A percentile compares a stretch with the other conserved stretches of the same genome.
Evolutionary conservation across 2,329 filamentous ascomycete species (phyloP).

Genomic region (Fusarium coffeatum): DNA sequence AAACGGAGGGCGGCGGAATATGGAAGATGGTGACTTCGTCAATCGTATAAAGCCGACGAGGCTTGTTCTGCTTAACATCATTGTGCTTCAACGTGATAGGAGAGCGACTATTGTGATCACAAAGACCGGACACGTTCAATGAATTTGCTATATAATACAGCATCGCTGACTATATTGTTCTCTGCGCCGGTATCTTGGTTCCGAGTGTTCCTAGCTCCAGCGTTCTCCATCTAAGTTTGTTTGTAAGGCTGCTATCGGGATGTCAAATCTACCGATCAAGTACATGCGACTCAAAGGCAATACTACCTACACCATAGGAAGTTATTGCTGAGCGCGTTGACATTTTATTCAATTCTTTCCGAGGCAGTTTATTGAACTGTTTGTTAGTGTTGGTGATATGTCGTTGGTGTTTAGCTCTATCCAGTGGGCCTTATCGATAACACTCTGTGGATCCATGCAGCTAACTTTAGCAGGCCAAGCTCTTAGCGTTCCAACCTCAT

Average conservation of each 20-base stretch:
- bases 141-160: fast-evolving
- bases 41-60: too few relatives aligned
- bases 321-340: background rate
- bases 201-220: background rate
- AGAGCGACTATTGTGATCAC: fast-evolving
- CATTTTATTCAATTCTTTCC: background rate
- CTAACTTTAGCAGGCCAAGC: slow-evolving; percentile 12
- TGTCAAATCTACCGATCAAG: too few relatives aligned
- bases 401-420: slow-evolving; percentile 3
- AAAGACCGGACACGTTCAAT: fast-evolving
- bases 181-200: background rate
- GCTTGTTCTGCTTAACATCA: background rate
- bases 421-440: slow-evolving; percentile 32
- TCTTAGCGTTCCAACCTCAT: slow-evolving; percentile 19
- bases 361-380: background rate
- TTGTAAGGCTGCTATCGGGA: background rate
- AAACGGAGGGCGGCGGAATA: too few relatives aligned
- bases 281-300: fast-evolving
- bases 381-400: background rate
- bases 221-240: background rate
- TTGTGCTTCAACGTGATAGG: background rate
- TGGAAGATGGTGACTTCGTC: too few relatives aligned
- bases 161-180: background rate
- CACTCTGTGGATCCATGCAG: slow-evolving; percentile 11
- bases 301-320: background rate